Evolutionary conservation across 371 early-diverging fungal genomes (phyloP).

Genomic region (Mucor indicus): DNA sequence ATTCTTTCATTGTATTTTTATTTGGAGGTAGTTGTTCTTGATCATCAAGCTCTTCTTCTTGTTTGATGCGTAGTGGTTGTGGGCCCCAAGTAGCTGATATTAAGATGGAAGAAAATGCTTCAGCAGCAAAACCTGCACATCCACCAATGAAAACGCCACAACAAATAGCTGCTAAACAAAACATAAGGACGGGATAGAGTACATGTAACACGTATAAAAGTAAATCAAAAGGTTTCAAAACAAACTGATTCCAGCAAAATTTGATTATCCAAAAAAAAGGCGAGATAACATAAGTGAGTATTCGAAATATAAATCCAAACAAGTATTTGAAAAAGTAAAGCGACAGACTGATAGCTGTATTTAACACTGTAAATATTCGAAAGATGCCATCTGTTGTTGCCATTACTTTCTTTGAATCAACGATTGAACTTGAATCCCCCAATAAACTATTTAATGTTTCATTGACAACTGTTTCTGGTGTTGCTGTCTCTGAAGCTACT

Average conservation of each 20-base stretch:
- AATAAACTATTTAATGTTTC: too few species aligned
- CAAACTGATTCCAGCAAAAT: constrained; percentile 4
- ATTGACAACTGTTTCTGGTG: too few species aligned
- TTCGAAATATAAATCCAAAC: constrained; percentile 1
- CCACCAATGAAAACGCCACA: constrained; percentile 45
- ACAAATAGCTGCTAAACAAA: constrained; percentile 25
- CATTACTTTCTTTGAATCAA: background rate
- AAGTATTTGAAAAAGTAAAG: constrained; percentile 9
- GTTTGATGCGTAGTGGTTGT: too few species aligned
- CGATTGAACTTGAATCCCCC: too few species aligned
- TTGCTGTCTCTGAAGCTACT: too few species aligned
- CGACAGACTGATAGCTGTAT: constrained; percentile 6
- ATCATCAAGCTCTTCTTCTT: too few species aligned
- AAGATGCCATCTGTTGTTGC: constrained; percentile 1
- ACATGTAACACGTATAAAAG: constrained; percentile 4
- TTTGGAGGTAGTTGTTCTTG: too few species aligned
- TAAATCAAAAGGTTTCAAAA: constrained; percentile 6
- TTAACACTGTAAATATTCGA: constrained; percentile 5
- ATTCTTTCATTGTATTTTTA: too few species aligned
- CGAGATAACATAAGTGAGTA: background rate
- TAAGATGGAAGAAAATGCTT: constrained; percentile 31
- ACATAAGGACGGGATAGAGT: constrained; percentile 25
- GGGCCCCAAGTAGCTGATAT: constrained; percentile 41
- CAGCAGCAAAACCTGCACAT: constrained; percentile 48
- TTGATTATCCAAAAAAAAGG: constrained; percentile 7